A percentile compares a stretch with the other conserved stretches of the same genome.
phyloP scores from a whole-genome alignment of 192 early-diverging fungal genomes.

The Chytriomyces sp. region DNA sequence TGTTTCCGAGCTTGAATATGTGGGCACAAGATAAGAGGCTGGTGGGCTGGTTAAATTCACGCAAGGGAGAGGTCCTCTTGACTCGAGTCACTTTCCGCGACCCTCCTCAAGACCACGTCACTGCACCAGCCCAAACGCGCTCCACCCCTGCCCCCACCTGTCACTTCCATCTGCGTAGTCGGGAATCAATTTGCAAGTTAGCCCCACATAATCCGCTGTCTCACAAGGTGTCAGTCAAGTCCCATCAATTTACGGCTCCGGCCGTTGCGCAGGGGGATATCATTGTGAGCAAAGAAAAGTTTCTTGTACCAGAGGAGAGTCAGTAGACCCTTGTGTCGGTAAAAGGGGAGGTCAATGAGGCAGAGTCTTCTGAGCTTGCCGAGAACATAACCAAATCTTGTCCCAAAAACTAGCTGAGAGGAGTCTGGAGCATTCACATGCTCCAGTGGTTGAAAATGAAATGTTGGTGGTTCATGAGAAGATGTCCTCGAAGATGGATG shows the following conservation, averaged over 20 bases:
- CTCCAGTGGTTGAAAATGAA: neutral
- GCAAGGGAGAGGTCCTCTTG: constrained; percentile 38
- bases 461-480: neutral
- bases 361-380: too few species aligned
- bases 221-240: too few species aligned
- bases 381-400: neutral
- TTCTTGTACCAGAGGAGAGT: neutral
- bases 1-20: constrained; percentile 16
- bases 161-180: too few species aligned
- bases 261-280: neutral
- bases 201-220: too few species aligned
- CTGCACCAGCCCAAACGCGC: neutral
- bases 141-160: neutral
- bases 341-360: neutral
- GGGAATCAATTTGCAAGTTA: too few species aligned
- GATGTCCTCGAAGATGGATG: neutral
- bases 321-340: neutral
- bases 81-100: neutral
- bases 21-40: constrained; percentile 9
- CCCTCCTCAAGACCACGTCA: neutral
- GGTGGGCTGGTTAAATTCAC: constrained; percentile 34
- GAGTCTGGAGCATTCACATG: neutral
- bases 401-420: neutral
- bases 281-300: too few species aligned
- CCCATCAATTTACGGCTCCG: neutral